These are phyloP conservation scores for Zygosaccharomyces rouxii DNA, from an alignment of 805 yeast species.

Conservation along the genomic window DNA sequence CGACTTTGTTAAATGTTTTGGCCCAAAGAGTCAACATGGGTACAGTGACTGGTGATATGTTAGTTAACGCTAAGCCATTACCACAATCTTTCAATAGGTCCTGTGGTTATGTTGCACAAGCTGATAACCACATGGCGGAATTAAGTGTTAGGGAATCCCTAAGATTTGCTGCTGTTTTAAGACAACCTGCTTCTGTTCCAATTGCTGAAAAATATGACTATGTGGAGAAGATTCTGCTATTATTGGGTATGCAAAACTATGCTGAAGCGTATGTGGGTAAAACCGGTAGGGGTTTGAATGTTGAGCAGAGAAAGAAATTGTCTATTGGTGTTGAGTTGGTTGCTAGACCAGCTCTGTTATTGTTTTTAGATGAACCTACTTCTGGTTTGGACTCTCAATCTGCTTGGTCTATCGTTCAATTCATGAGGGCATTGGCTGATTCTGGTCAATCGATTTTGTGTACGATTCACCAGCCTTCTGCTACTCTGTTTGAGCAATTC, in stretches of 20 bases:
- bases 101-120: slow-evolving; percentile 80
- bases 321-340: slow-evolving; percentile 71
- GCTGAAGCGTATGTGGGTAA: slow-evolving; percentile 80
- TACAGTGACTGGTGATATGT: slow-evolving; percentile 64
- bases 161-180: slow-evolving; percentile 62
- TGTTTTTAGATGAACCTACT: slow-evolving; percentile 69
- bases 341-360: slow-evolving; percentile 59
- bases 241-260: slow-evolving; percentile 64
- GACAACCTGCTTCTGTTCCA: slow-evolving; percentile 61
- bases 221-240: slow-evolving; percentile 61
- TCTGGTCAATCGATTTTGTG: slow-evolving; percentile 73
- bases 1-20: slow-evolving; percentile 67
- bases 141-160: slow-evolving; percentile 73
- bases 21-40: slow-evolving; percentile 70
- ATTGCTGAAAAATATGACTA: slow-evolving; percentile 57
- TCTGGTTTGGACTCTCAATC: slow-evolving; percentile 66
- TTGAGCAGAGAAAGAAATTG: slow-evolving; percentile 62
- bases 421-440: slow-evolving; percentile 61
- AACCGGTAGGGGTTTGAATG: slow-evolving; percentile 67
- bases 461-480: slow-evolving; percentile 77
- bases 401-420: slow-evolving; percentile 66
- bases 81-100: slow-evolving; percentile 64
- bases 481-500: slow-evolving; percentile 60
- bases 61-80: slow-evolving; percentile 64
- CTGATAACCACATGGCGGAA: slow-evolving; percentile 66